A percentile compares a stretch with the other conserved stretches of the same genome.
Conservation (phyloP, 2,329 filamentous ascomycete species). For the Aspergillus sp. region DNA sequence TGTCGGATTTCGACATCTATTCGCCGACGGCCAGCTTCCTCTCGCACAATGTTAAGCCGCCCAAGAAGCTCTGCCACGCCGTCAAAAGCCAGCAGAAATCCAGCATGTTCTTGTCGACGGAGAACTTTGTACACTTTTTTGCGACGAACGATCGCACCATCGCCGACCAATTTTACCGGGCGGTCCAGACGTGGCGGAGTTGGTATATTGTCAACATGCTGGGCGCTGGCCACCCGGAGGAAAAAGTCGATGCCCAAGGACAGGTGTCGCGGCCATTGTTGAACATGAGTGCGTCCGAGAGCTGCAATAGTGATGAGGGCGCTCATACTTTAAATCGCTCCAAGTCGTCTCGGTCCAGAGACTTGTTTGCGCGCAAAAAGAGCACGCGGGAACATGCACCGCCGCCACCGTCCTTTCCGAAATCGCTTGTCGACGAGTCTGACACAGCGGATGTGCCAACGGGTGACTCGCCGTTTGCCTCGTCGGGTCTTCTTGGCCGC, state of each 20-base stretch:
- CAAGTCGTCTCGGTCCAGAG: conserved; percentile 16
- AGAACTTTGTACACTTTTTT: conserved; percentile 92
- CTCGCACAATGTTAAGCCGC: conserved; percentile 71
- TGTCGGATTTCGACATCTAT: conserved; percentile 93
- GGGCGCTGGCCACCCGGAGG: conserved; percentile 51
- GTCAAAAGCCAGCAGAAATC: conserved; percentile 91
- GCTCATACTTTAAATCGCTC: conserved; percentile 20
- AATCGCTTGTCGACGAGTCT: conserved; percentile 24
- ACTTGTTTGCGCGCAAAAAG: conserved; percentile 26
- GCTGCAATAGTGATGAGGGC: conserved; percentile 29
- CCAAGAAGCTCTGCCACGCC: conserved; percentile 81
- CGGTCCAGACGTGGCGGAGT: conserved; percentile 79
- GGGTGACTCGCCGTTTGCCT: conserved; percentile 32
- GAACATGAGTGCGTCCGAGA: conserved; percentile 58
- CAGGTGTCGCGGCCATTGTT: conserved; percentile 63
- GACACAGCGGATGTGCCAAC: conserved; percentile 17
- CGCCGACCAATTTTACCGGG: conserved; percentile 67
- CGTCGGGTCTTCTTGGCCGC: conserved; percentile 36
- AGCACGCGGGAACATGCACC: conserved; percentile 26
- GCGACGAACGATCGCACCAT: conserved; percentile 68
- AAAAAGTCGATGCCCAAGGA: conserved; percentile 11
- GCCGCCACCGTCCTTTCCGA: conserved; percentile 29
- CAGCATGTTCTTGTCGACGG: conserved; percentile 74
- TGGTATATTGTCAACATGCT: conserved; percentile 83
- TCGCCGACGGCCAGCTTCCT: conserved; percentile 66